These are phyloP conservation scores for Neofusicoccum ribis DNA, from an alignment of 2,329 filamentous ascomycete genomes.

Conservation along the genomic window DNA sequence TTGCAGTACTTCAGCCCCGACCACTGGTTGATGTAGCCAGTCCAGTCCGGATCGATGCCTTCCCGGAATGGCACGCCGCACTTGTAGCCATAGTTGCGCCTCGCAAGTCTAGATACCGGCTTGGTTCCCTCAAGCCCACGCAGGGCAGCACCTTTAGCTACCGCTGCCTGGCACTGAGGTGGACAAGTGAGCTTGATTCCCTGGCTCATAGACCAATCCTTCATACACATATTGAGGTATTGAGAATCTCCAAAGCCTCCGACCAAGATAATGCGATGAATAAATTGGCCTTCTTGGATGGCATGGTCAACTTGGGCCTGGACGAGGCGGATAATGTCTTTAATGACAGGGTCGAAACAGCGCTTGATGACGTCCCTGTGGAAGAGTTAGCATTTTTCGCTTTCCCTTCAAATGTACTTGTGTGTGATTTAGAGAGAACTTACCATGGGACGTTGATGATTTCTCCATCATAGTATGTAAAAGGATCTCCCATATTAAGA, in stretches of 20 bases:
- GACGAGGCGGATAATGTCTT: conserved; percentile 9
- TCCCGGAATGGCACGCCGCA: background rate
- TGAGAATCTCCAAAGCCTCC: conserved; percentile 21
- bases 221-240: conserved; percentile 8
- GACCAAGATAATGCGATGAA: conserved; percentile 20
- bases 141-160: background rate
- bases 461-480: conserved; percentile 4
- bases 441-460: conserved; percentile 17
- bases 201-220: conserved; percentile 8
- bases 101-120: background rate
- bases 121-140: background rate
- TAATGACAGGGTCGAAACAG: conserved; percentile 10
- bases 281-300: background rate
- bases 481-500: background rate
- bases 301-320: background rate
- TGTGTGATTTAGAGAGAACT: too few species aligned
- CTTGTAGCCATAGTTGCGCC: conserved; percentile 1
- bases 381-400: too few species aligned
- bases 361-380: too few species aligned
- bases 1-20: background rate
- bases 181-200: conserved; percentile 15
- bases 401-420: too few species aligned
- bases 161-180: background rate
- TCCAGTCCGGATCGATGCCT: background rate
- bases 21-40: background rate